Evolutionary conservation across 177 flowering plant species (phyloP).

Genomic region (Tripterygium wilfordii): DNA sequence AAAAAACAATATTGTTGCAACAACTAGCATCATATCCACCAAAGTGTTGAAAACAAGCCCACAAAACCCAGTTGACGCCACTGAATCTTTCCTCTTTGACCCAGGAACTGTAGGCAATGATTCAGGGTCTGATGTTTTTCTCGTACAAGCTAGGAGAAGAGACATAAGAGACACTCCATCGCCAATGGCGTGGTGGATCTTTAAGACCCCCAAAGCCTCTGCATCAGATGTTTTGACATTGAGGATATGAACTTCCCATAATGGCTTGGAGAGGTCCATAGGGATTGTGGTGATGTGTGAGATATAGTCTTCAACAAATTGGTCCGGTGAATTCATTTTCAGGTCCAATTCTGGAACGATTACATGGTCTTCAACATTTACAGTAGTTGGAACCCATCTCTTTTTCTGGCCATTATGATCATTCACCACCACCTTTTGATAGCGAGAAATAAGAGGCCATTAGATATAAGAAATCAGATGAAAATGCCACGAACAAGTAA

Average conservation of each 20-base stretch:
- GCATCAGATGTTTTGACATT: slow-evolving; percentile 30
- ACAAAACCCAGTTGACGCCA: slow-evolving; percentile 9
- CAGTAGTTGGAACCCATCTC: slow-evolving; percentile 49
- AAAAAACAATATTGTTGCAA: slow-evolving; percentile 28
- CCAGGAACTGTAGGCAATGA: slow-evolving; percentile 30
- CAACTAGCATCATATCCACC: slow-evolving; percentile 26
- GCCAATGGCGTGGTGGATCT: slow-evolving; percentile 47
- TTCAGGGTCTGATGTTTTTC: slow-evolving; percentile 24
- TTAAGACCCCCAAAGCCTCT: slow-evolving; percentile 19
- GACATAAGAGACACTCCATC: slow-evolving; percentile 46
- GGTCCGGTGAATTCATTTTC: slow-evolving; percentile 29
- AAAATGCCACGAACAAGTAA: not conserved
- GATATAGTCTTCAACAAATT: slow-evolving; percentile 39
- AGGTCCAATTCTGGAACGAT: slow-evolving; percentile 32
- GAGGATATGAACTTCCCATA: slow-evolving; percentile 48
- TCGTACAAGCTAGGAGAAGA: slow-evolving; percentile 37
- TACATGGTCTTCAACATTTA: slow-evolving; percentile 47
- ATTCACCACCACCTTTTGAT: slow-evolving; percentile 31
- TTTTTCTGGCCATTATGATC: slow-evolving; percentile 16
- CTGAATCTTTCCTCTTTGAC: not conserved
- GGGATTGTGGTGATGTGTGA: slow-evolving; percentile 22
- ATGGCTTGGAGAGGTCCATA: slow-evolving; percentile 31
- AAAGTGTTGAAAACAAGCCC: slow-evolving; percentile 33
- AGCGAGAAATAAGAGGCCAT: slow-evolving; percentile 15
- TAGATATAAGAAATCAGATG: slow-evolving; percentile 11